A percentile compares a stretch with the other conserved stretches of the same genome.
These are phyloP conservation scores for Leccinellum rugosiceps DNA, from an alignment of 768 basidiomycete species.

Conservation along the genomic window DNA sequence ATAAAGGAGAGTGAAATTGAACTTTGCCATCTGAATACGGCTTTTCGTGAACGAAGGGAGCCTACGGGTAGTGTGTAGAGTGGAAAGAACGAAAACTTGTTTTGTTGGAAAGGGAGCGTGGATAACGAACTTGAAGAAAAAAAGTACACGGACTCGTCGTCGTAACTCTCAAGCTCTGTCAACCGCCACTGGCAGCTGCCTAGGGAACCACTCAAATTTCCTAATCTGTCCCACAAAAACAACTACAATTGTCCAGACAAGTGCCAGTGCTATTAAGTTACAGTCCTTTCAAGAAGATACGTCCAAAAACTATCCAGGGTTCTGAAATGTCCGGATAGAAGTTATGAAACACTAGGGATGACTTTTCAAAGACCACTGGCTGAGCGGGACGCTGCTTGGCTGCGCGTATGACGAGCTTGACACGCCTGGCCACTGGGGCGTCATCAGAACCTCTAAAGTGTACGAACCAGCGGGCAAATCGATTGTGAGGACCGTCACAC, in stretches of 20 bases:
- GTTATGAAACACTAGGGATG: conserved; percentile 41
- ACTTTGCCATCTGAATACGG: conserved; percentile 44
- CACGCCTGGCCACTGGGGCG: conserved; percentile 86
- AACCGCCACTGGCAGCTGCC: conserved; percentile 20
- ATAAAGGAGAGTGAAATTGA: conserved; percentile 63
- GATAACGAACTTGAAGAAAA: conserved; percentile 11
- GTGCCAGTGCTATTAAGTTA: neutral
- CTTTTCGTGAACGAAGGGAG: conserved; percentile 1
- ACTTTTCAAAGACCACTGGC: conserved; percentile 74
- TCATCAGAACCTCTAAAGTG: conserved; percentile 83
- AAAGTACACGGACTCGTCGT: neutral
- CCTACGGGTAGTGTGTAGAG: neutral
- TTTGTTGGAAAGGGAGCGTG: conserved; percentile 12
- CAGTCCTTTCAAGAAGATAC: conserved; percentile 1
- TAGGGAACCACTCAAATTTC: conserved; percentile 11
- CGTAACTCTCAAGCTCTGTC: no score
- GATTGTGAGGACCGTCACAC: conserved; percentile 78
- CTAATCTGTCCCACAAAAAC: conserved; percentile 11
- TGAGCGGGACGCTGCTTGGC: conserved; percentile 68
- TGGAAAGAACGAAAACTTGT: neutral
- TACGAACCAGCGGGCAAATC: conserved; percentile 62
- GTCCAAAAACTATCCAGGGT: conserved; percentile 1
- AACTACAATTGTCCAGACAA: neutral
- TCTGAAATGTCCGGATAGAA: neutral
- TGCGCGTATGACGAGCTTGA: conserved; percentile 57